phyloP scores from a whole-genome alignment of 2,329 filamentous ascomycete genomes.

The Boeremia lycopersici region DNA sequence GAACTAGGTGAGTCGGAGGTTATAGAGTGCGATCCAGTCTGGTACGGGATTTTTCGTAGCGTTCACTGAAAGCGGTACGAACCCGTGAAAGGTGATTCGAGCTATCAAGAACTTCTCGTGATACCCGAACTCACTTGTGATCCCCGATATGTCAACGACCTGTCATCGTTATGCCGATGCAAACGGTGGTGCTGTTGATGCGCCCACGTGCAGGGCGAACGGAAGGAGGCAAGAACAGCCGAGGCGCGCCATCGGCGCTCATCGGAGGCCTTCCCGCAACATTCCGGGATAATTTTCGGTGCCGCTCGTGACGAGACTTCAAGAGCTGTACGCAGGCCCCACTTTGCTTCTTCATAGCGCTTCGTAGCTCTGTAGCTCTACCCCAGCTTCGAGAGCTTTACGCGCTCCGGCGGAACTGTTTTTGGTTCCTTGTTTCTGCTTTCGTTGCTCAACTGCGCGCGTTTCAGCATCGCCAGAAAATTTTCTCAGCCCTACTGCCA shows the following conservation, averaged over 20 bases:
- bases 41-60: too few relatives aligned
- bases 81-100: too few relatives aligned
- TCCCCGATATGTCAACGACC: neutral
- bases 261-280: constrained; percentile 11
- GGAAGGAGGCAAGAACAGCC: constrained; percentile 3
- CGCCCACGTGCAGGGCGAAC: constrained; percentile 1
- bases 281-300: constrained; percentile 15
- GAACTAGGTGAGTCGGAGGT: too few relatives aligned
- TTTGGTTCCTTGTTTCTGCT: neutral
- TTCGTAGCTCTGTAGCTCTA: constrained; percentile 1
- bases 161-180: neutral
- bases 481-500: constrained; percentile 11
- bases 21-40: too few relatives aligned
- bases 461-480: constrained; percentile 2
- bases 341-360: constrained; percentile 9
- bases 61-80: too few relatives aligned
- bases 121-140: too few relatives aligned
- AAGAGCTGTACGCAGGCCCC: constrained; percentile 9
- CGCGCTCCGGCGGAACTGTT: neutral
- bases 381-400: neutral
- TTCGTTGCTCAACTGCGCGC: constrained; percentile 1
- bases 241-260: constrained; percentile 11
- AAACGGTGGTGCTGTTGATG: neutral
- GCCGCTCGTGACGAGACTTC: constrained; percentile 10
- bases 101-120: too few relatives aligned